Evolutionary conservation across 2,329 filamentous ascomycete genomes (phyloP).

Genomic region (Dothiorella sarmentorum): DNA sequence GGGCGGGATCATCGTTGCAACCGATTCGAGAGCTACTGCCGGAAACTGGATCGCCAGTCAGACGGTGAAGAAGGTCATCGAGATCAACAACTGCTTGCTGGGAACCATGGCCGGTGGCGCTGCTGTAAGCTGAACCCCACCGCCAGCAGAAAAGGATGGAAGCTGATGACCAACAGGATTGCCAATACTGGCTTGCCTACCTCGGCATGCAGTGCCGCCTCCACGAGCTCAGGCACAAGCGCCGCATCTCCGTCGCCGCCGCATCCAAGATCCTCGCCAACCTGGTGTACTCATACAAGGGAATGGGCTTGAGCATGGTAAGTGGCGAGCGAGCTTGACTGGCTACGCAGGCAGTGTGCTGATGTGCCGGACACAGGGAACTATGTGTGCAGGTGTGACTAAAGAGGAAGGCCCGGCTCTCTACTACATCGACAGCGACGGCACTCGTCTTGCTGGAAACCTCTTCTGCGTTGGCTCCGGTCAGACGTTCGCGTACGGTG

Average conservation of each 20-base stretch:
- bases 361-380: constrained; percentile 53
- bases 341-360: background rate
- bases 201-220: constrained; percentile 98
- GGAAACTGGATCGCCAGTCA: constrained; percentile 99
- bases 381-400: constrained; percentile 97
- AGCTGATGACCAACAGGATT: constrained; percentile 61
- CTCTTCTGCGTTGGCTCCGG: constrained; percentile 97
- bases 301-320: constrained; percentile 92
- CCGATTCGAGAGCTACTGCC: constrained; percentile 93
- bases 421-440: constrained; percentile 98
- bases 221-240: constrained; percentile 98
- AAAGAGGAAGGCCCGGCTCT: constrained; percentile 93
- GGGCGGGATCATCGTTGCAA: constrained; percentile 96
- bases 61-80: constrained; percentile 99
- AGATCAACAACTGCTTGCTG: constrained; percentile 90
- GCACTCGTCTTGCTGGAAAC: constrained; percentile 87
- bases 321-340: background rate
- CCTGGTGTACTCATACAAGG: constrained; percentile 97
- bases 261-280: constrained; percentile 98
- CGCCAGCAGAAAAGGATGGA: background rate
- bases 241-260: constrained; percentile 93
- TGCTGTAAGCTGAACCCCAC: constrained; percentile 56
- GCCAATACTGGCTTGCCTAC: constrained; percentile 99
- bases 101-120: constrained; percentile 98
- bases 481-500: constrained; percentile 98